Evolutionary conservation across 495 filamentous ascomycete species (phyloP), one percentile per base, ranked within the genome.

Genomic region (Lasiosphaeria miniovina): DNA sequence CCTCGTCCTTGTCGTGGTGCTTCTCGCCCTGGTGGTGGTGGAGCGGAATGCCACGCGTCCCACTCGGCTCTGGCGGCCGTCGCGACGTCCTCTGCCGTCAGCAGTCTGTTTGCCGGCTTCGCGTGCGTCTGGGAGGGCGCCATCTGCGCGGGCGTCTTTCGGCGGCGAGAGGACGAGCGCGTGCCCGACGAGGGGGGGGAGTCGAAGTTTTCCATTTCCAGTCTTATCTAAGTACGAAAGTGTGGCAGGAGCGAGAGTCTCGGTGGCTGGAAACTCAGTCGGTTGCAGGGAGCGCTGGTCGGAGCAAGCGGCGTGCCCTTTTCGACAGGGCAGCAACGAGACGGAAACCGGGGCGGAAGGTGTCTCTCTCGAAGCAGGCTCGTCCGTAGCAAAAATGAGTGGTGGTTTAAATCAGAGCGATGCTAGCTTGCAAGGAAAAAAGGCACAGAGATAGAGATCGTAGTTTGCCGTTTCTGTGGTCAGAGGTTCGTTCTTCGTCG

Each of bases 111-210:
- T 5, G 43, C 12, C 43, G 11, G 5, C 15, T 46, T 5, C 4
- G 43, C 43, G 43, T 11, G 12, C 5, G 15, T 46, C 43, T 6
- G 43, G 8, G 43, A 46, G 43, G 43, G 43, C 4, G 43, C 15
- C 11, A 9, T 46, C 12, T 46, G 11, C 15, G 24, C 24, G 24
- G 24, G 24, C 49, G 49, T 14, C 49, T 32, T 14, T 51, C n/a
- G 5, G 49, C 17, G 17, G 15, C 49, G 1, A 24, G 24, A 24
- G 24, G 24, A 24, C 24, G 24, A 32, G 36, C 52, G 52, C 36
- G 52, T 54, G 41, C 32, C 40, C 34, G 15, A 33, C 12, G 54
- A 32, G 4, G 54, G 54, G 3, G 54, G 54, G 4, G 54, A 49
- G 31, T 57, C 54, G 24, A 49, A 4, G 3, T 46, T 46, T 46